Conservation (phyloP, 208 protist species). For the Trypanosoma boissoni region DNA sequence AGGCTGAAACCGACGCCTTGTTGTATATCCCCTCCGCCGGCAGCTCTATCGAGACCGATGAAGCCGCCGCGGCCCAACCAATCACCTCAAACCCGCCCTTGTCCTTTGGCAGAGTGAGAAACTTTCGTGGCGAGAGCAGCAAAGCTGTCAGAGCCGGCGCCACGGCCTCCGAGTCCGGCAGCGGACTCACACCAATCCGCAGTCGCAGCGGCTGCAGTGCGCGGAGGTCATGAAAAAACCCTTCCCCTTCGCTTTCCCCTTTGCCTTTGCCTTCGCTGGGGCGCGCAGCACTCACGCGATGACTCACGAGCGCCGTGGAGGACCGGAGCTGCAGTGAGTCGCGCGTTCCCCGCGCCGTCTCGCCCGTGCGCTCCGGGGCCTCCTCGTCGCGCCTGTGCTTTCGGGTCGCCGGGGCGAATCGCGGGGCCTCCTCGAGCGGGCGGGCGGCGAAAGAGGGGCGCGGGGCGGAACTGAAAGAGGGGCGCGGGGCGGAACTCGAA, state of each 20-base stretch:
- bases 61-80: constrained; percentile 48
- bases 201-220: constrained; percentile 35
- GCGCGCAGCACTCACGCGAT: not conserved
- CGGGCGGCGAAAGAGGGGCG: not conserved
- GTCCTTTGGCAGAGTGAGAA: constrained; percentile 28
- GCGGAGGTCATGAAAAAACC: constrained; percentile 41
- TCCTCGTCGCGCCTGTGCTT: not conserved
- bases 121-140: constrained; percentile 23
- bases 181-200: constrained; percentile 49
- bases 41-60: constrained; percentile 35
- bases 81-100: constrained; percentile 35
- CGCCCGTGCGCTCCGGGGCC: not conserved
- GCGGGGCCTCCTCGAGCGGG: not conserved
- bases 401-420: not conserved
- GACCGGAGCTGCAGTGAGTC: no score
- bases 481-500: no score
- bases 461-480: not conserved
- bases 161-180: constrained; percentile 20
- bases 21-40: constrained; percentile 27
- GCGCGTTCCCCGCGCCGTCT: no score
- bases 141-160: constrained; percentile 5
- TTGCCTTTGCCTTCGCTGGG: not conserved
- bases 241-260: not conserved
- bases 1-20: constrained; percentile 24
- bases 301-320: no score